Evolutionary conservation across 148 eudicot species (phyloP).

Genomic region (Drosera capensis): DNA sequence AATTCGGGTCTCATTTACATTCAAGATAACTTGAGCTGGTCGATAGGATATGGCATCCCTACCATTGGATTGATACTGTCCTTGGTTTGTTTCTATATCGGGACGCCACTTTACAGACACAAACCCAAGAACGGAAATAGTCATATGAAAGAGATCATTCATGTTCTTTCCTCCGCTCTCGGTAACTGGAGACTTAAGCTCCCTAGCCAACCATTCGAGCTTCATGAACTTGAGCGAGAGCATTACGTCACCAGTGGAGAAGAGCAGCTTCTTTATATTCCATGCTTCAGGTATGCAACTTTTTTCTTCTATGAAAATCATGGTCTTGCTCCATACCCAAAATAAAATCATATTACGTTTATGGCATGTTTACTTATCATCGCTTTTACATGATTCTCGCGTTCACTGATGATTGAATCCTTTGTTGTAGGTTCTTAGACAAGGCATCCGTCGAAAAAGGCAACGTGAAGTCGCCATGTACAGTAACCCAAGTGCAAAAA

Average conservation of each 20-base stretch:
- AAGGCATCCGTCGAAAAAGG: neutral
- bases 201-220: neutral
- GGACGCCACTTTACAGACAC: slow-evolving; percentile 43
- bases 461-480: neutral
- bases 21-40: slow-evolving; percentile 88
- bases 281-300: neutral
- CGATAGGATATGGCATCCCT: slow-evolving; percentile 77
- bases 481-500: neutral
- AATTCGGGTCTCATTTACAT: slow-evolving; percentile 65
- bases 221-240: slow-evolving; percentile 1
- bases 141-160: neutral
- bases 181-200: slow-evolving; percentile 2
- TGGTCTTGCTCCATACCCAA: too few species aligned
- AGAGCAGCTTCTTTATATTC: neutral
- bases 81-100: slow-evolving; percentile 50
- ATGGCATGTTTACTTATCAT: too few species aligned
- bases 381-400: too few species aligned
- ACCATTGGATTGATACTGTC: slow-evolving; percentile 50
- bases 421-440: neutral
- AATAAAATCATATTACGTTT: too few species aligned
- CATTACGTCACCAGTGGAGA: neutral
- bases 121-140: neutral
- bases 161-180: neutral
- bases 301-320: neutral
- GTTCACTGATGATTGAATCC: too few species aligned